Evolutionary conservation across 331 rosid genomes (phyloP).

Genomic region (Erythrophleum ivorense): DNA sequence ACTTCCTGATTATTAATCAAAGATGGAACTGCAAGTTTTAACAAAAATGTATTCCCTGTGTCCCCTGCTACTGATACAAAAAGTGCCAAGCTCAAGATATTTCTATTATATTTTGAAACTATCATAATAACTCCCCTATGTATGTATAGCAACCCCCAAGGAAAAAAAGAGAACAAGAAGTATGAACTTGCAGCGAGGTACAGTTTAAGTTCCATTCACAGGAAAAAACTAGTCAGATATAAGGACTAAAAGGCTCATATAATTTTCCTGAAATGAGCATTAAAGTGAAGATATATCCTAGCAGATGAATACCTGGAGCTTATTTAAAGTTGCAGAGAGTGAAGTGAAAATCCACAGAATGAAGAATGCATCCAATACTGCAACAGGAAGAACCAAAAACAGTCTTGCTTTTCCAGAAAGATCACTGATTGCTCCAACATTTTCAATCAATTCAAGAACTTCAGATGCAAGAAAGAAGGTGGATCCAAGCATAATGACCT

Average conservation of each 20-base stretch:
- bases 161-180: neutral
- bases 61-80: neutral
- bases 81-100: conserved; percentile 2
- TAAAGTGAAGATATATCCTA: conserved; percentile 18
- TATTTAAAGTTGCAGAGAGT: conserved; percentile 88
- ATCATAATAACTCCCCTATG: neutral
- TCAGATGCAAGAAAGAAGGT: conserved; percentile 95
- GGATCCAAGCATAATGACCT: conserved; percentile 87
- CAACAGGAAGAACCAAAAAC: conserved; percentile 91
- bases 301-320: conserved; percentile 87
- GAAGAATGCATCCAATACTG: conserved; percentile 93
- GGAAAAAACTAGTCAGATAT: conserved; percentile 9
- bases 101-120: conserved; percentile 19
- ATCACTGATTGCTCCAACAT: conserved; percentile 95
- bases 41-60: neutral
- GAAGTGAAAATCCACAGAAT: conserved; percentile 96
- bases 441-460: conserved; percentile 93
- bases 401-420: conserved; percentile 95
- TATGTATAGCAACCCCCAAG: neutral
- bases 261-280: conserved; percentile 30
- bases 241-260: conserved; percentile 11
- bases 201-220: conserved; percentile 1
- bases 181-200: conserved; percentile 15
- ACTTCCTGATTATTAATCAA: neutral
- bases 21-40: neutral